Evolutionary conservation across 2,329 filamentous ascomycete species (phyloP), one percentile per base, ranked within the genome.

Genomic region (Tolypocladium paradoxum): DNA sequence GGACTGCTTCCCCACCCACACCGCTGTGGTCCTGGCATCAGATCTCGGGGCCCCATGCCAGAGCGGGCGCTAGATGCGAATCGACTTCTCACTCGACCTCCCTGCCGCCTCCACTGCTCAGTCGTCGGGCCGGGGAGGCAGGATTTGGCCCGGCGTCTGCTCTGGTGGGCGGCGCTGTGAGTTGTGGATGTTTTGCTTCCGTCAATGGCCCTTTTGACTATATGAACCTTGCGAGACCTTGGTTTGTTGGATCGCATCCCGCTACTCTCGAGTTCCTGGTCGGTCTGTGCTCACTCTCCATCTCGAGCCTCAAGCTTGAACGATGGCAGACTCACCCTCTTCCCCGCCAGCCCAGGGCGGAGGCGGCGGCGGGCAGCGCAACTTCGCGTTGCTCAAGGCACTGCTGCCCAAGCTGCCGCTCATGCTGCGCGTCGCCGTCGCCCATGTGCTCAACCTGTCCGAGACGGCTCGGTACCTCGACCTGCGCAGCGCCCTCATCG

Each of bases 401-500:
- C 56, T 81, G n/a, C 57, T 83, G 29, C 76, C 81, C 11, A 75
- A 78, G 57, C 62, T 88, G 2, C 85, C 86, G 0, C 70, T 84
- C 11, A 72, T 88, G 9, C 63, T 79, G n/a, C 82, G 81, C 57
- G 78, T 84, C 1, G 75, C 82, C 2, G 56, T 88, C 14, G 70
- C 77, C 48, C 86, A 90, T 61, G 64, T 83, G 2, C 73, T 96
- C 8, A 79, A 77, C 31, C 69, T 87, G 40, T 90, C 90, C 0
- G 76, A 84, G 35, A 83, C 83, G 8, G 81, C 85, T 5, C 80
- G 82, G 48, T 89, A 93, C 72, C 84, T 92, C 71, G 87, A 95
- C 65, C 71, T 96, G 4, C 79, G 79, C 50, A 92, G 86, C 16
- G 85, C 87, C 53, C 64, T 96, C 52, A 83, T 78, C 1, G 76